Evolutionary conservation across 371 early-diverging fungal species (phyloP).

Genomic region (Mortierella sp.): DNA sequence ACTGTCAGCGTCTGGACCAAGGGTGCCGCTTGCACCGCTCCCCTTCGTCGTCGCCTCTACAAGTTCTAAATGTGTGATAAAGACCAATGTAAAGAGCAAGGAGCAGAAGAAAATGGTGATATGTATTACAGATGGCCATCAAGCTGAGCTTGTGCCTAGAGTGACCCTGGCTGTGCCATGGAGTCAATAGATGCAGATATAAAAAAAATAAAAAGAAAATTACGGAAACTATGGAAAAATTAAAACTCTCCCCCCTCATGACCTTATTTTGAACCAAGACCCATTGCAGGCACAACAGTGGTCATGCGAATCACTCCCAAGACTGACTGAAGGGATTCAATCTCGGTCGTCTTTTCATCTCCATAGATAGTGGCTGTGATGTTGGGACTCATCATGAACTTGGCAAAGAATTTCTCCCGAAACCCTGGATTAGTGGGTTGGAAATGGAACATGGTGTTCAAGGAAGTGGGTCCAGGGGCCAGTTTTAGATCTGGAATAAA

Average conservation of each 20-base stretch:
- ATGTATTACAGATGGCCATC: too few species aligned
- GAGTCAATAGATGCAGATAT: too few species aligned
- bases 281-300: conserved; percentile 33
- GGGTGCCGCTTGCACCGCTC: conserved; percentile 39
- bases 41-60: conserved; percentile 40
- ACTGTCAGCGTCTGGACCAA: conserved; percentile 39
- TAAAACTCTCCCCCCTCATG: too few species aligned
- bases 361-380: conserved; percentile 33
- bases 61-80: conserved; percentile 14
- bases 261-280: conserved; percentile 17
- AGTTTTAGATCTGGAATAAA: conserved; percentile 22
- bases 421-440: conserved; percentile 22
- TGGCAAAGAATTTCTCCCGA: conserved; percentile 23
- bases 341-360: conserved; percentile 20
- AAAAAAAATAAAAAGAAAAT: too few species aligned
- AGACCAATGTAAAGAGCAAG: not conserved
- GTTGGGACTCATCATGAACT: conserved; percentile 30
- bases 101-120: too few species aligned
- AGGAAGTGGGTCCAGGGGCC: conserved; percentile 25
- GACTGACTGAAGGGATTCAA: conserved; percentile 19
- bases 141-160: too few species aligned
- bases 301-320: conserved; percentile 29
- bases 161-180: too few species aligned
- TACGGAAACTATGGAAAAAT: too few species aligned
- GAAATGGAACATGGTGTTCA: conserved; percentile 19